phyloP scores from a whole-genome alignment of 371 early-diverging fungal genomes.

The Rhizopus sp. region DNA sequence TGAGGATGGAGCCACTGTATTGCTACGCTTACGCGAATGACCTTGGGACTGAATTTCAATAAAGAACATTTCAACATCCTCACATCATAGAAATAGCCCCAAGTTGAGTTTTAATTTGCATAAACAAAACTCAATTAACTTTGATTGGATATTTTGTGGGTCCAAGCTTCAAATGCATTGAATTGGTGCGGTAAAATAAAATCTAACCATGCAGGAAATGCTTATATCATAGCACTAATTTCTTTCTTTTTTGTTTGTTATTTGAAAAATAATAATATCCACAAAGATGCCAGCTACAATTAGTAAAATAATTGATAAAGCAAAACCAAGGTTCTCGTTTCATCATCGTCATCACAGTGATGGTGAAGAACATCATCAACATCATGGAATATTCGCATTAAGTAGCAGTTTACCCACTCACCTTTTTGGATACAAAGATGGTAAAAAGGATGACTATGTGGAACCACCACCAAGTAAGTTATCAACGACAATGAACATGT shows the following conservation, averaged over 20 bases:
- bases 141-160: not conserved
- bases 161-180: too few relatives aligned
- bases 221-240: too few relatives aligned
- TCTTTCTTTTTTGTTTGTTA: too few relatives aligned
- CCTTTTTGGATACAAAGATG: conserved; percentile 25
- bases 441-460: conserved; percentile 18
- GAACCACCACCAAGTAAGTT: conserved; percentile 24
- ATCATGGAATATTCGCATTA: conserved; percentile 12
- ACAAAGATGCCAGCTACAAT: conserved; percentile 15
- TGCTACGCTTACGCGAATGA: too few relatives aligned
- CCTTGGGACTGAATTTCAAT: too few relatives aligned
- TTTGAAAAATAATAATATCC: conserved; percentile 27
- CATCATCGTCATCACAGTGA: conserved; percentile 10
- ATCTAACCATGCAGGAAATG: too few relatives aligned
- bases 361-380: conserved; percentile 6
- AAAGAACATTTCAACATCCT: too few relatives aligned
- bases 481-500: not conserved
- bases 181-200: too few relatives aligned
- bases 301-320: conserved; percentile 27
- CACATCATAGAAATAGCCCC: too few relatives aligned
- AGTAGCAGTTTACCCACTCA: conserved; percentile 7
- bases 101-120: not conserved
- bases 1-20: too few relatives aligned
- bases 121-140: too few relatives aligned
- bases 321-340: conserved; percentile 24